Evolutionary conservation across 1,139 yeast genomes (phyloP).

Genomic region (Scheffersomyces cryptocercus): DNA sequence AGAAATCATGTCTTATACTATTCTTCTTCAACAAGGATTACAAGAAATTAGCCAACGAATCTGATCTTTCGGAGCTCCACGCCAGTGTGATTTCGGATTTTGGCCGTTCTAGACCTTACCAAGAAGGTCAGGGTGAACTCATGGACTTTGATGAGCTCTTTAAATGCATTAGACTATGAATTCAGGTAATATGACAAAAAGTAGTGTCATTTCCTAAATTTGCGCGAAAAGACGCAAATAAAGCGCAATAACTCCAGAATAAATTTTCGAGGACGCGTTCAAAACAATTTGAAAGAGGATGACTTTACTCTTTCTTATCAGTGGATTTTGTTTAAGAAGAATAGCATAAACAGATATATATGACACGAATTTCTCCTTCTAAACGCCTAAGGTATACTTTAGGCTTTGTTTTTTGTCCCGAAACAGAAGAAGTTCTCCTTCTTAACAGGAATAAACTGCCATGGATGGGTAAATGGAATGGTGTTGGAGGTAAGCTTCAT

Average conservation of each 20-base stretch:
- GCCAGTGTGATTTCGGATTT: neutral
- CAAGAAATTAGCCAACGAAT: constrained; percentile 11
- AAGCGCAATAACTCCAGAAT: too few species aligned
- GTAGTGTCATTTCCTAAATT: too few species aligned
- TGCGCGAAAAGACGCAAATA: too few species aligned
- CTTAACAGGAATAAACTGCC: constrained; percentile 47
- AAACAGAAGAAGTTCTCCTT: constrained; percentile 33
- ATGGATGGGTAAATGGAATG: constrained; percentile 57
- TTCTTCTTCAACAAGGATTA: constrained; percentile 23
- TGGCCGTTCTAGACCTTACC: neutral
- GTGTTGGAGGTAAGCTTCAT: constrained; percentile 51
- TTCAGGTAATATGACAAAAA: too few species aligned
- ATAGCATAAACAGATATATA: too few species aligned
- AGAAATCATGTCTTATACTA: constrained; percentile 17
- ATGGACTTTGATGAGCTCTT: constrained; percentile 13
- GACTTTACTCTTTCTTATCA: too few species aligned
- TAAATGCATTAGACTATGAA: constrained; percentile 10
- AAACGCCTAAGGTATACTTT: constrained; percentile 31
- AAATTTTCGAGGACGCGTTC: too few species aligned
- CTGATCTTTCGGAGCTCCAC: constrained; percentile 6
- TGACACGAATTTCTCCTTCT: too few species aligned
- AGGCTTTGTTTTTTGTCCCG: constrained; percentile 39
- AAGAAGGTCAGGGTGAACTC: neutral
- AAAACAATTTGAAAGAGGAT: too few species aligned
- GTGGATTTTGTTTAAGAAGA: too few species aligned